Percentiles rank a stretch among this genome's conserved stretches.
Conservation (phyloP, 2,329 filamentous ascomycete genomes). For the Hymenoscyphus albidus region DNA sequence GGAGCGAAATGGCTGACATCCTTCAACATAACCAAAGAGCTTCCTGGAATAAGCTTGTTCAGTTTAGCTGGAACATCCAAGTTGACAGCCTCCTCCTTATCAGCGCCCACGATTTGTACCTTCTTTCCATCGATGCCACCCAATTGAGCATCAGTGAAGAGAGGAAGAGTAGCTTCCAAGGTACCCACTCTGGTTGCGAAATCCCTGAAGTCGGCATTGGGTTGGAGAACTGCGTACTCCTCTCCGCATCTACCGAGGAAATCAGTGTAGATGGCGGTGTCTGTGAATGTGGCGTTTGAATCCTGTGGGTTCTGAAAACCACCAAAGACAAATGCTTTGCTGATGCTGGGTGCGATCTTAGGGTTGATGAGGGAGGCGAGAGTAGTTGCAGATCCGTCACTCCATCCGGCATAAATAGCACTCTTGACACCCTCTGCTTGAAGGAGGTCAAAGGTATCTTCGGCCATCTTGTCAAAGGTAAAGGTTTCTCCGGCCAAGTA, state of each 20-base stretch:
- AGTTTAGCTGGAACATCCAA: conserved; percentile 36
- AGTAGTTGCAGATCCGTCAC: conserved; percentile 40
- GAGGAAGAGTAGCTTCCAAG: conserved; percentile 38
- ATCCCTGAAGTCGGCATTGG: conserved; percentile 36
- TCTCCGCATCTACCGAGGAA: conserved; percentile 37
- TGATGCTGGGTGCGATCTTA: conserved; percentile 33
- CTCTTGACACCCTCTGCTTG: conserved; percentile 30
- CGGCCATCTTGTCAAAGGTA: conserved; percentile 39
- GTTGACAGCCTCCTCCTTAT: conserved; percentile 40
- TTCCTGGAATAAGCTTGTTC: conserved; percentile 38
- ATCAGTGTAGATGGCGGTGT: conserved; percentile 35
- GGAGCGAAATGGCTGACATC: conserved; percentile 44
- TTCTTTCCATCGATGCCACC: conserved; percentile 28
- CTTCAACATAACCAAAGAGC: conserved; percentile 36
- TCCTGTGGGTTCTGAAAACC: conserved; percentile 34
- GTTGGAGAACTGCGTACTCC: conserved; percentile 39
- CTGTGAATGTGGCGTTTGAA: conserved; percentile 37
- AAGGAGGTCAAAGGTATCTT: conserved; percentile 37
- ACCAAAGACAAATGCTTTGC: conserved; percentile 42
- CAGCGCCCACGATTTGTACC: conserved; percentile 32
- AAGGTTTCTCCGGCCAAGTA: conserved; percentile 37
- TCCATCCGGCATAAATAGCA: conserved; percentile 41
- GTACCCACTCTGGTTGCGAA: conserved; percentile 39
- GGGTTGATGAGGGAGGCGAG: conserved; percentile 38
- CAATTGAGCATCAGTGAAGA: conserved; percentile 27